phyloP scores from a whole-genome alignment of 352 stramenopile species.

The Hyaloperonospora arabidopsidis region DNA sequence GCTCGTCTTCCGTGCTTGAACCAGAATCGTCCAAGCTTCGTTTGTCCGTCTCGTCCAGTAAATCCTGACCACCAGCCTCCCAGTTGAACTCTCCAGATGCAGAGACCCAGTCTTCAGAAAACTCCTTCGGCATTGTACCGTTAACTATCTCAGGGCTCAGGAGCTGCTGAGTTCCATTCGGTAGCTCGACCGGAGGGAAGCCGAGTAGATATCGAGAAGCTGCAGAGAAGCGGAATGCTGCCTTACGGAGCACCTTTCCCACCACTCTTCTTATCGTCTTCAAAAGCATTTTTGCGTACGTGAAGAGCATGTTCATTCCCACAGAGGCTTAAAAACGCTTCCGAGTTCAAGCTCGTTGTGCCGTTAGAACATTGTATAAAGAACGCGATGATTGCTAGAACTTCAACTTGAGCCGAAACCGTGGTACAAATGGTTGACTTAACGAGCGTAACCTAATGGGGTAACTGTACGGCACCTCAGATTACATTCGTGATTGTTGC shows the following conservation, averaged over 20 bases:
- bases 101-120: slow-evolving; percentile 5
- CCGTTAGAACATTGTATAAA: slow-evolving; percentile 5
- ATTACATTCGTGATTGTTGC: too few species aligned
- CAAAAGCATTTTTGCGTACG: slow-evolving; percentile 16
- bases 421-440: not conserved
- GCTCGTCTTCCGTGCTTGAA: slow-evolving; percentile 27
- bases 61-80: slow-evolving; percentile 16
- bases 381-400: slow-evolving; percentile 3
- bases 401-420: slow-evolving; percentile 21
- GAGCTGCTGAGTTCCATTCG: slow-evolving; percentile 10
- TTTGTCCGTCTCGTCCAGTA: slow-evolving; percentile 16
- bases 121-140: slow-evolving; percentile 7
- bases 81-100: slow-evolving; percentile 15
- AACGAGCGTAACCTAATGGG: too few species aligned
- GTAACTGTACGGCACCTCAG: too few species aligned
- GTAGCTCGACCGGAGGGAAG: slow-evolving; percentile 11
- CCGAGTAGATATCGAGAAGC: slow-evolving; percentile 6
- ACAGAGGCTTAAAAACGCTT: slow-evolving; percentile 11
- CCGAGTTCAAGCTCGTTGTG: not conserved
- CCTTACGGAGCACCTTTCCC: slow-evolving; percentile 14
- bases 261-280: slow-evolving; percentile 10
- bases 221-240: slow-evolving; percentile 1
- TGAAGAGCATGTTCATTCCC: slow-evolving; percentile 23
- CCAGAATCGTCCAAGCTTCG: not conserved
- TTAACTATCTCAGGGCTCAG: slow-evolving; percentile 9